Conservation (phyloP, 345 rosid species). For the Populus davidiana region DNA sequence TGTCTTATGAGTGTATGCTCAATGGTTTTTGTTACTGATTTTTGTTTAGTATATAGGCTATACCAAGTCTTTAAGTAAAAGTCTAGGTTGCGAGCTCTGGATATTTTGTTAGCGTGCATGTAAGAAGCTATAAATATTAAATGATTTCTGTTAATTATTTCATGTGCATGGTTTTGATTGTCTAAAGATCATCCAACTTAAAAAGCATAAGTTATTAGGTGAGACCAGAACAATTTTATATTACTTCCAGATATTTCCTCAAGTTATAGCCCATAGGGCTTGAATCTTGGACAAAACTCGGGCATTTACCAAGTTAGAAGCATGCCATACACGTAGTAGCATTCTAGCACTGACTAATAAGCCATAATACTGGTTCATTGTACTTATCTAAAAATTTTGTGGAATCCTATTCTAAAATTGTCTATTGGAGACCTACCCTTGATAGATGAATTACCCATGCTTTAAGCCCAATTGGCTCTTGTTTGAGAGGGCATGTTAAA, state of each 20-base stretch:
- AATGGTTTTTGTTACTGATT: not conserved
- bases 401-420: not conserved
- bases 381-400: not conserved
- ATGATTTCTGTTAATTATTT: not conserved
- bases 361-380: not conserved
- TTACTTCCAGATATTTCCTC: not conserved
- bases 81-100: not conserved
- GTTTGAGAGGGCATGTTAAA: not conserved
- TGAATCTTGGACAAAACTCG: not conserved
- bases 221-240: not conserved
- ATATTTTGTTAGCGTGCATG: not conserved
- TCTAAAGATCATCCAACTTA: not conserved
- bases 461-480: not conserved
- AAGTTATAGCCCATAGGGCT: not conserved
- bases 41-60: not conserved
- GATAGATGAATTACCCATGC: not conserved
- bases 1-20: not conserved
- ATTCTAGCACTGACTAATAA: not conserved
- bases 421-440: not conserved
- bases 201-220: not conserved
- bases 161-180: not conserved
- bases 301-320: not conserved
- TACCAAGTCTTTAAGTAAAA: not conserved
- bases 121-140: not conserved
- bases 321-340: not conserved